Evolutionary conservation across 2,329 filamentous ascomycete species (phyloP), one percentile per base, ranked within the genome.

Genomic region (Colletotrichum chrysophilum): DNA sequence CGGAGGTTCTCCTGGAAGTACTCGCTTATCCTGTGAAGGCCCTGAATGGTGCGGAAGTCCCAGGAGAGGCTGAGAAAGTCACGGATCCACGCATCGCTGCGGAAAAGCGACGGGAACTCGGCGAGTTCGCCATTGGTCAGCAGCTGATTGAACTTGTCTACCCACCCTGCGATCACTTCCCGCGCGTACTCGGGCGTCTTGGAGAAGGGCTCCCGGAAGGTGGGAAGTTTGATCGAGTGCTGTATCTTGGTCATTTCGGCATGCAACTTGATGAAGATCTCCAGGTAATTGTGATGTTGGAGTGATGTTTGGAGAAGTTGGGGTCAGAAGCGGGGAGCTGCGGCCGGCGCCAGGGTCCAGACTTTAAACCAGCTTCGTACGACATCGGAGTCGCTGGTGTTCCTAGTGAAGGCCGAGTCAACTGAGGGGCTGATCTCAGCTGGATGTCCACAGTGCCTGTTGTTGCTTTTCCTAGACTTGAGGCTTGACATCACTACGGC

Each of bases 21-120:
- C 10, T 38, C 52, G 10, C 48, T 55, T 8, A 74, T 74, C 4
- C 62, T 30, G n/a, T 52, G 30, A 10, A 73, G 58, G 12, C 65
- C 67, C 18, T 74, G 62, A 13, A 76, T 70, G 7, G 76, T 76
- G 70, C 86, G 88, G 66, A 91, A 88, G 61, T 89, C 87, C 90
- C 90, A 92, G 1, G 89, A 87, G 1, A 92, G 80, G 28, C 86
- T 87, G 1, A 93, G 83, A 52, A 91, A 89, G 78, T 93, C 91
- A 10, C 91, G 87, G 90, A 90, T 92, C 81, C 87, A 91, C 66
- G 88, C 87, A 21, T 88, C 83, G 10, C 78, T 75, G 16, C 79
- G 78, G 60, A 91, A 88, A 3, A 90, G 10, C 2, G 24, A n/a
- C 6, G 48, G 24, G 13, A 71, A 21, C 4, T 21, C 30, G 6